Conservation (phyloP, 2,329 filamentous ascomycete species). For the Aschersonia sp. region DNA sequence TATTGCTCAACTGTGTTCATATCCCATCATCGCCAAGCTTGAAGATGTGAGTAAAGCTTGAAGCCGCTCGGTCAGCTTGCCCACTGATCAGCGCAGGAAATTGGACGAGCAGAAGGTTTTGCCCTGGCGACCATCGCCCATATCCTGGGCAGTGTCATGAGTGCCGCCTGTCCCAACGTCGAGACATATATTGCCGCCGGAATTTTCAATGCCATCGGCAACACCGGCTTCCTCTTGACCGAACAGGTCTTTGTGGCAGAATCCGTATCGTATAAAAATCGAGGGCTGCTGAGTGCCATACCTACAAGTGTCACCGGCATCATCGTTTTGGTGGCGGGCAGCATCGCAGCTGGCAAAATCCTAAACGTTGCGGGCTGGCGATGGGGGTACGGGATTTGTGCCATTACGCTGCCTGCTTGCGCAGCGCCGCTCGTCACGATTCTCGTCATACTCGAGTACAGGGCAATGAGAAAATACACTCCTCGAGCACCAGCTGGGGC, state of each 20-base stretch:
- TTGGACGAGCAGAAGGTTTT: constrained; percentile 41
- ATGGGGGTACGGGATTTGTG: constrained; percentile 27
- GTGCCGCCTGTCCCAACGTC: constrained; percentile 38
- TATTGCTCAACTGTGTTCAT: constrained; percentile 35
- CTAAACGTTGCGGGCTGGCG: constrained; percentile 22
- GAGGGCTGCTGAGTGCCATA: constrained; percentile 43
- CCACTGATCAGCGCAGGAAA: constrained; percentile 18
- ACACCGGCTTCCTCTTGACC: constrained; percentile 17
- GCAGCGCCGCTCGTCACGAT: constrained; percentile 16
- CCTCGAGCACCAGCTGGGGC: background rate
- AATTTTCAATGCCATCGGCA: constrained; percentile 48
- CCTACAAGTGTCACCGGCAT: constrained; percentile 29
- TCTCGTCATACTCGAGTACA: constrained; percentile 16
- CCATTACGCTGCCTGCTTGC: constrained; percentile 20
- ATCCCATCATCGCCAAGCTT: constrained; percentile 45
- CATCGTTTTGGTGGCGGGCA: constrained; percentile 16
- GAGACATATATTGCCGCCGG: constrained; percentile 38
- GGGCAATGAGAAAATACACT: constrained; percentile 10
- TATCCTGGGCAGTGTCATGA: constrained; percentile 35
- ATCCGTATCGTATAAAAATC: constrained; percentile 43
- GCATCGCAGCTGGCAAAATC: constrained; percentile 18
- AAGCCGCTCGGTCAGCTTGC: background rate
- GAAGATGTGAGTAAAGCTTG: constrained; percentile 23
- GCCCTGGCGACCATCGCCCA: constrained; percentile 16
- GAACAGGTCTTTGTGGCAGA: constrained; percentile 44